These are phyloP conservation scores for Carallia pectinifolia DNA, from an alignment of 345 rosid species.

Conservation along the genomic window DNA sequence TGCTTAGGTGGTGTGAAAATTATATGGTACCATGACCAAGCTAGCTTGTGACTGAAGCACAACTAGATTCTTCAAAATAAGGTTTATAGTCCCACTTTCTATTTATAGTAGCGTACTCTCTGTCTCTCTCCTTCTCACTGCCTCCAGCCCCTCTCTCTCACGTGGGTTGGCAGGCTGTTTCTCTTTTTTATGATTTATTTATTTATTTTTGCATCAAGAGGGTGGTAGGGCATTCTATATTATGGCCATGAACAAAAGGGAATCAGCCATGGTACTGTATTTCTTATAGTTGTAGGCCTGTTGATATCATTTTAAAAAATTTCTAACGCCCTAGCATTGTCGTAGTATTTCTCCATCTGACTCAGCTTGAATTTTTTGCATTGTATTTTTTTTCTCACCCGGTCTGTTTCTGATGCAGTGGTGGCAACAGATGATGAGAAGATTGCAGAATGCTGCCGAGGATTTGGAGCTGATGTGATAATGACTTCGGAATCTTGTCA, in stretches of 20 bases:
- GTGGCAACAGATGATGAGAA: constrained; percentile 92
- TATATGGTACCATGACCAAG: not conserved
- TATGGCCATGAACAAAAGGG: too few relatives aligned
- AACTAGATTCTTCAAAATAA: too few relatives aligned
- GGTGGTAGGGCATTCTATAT: too few relatives aligned
- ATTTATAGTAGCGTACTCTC: too few relatives aligned
- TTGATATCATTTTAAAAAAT: not conserved
- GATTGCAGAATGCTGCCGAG: constrained; percentile 92
- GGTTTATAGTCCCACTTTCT: too few relatives aligned
- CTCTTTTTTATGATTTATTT: too few relatives aligned
- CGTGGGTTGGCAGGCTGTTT: too few relatives aligned
- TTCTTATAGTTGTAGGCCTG: not conserved
- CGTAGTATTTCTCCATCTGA: not conserved
- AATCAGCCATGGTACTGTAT: too few relatives aligned
- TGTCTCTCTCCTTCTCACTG: too few relatives aligned
- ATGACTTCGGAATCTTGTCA: constrained; percentile 94
- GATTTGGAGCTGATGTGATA: constrained; percentile 91
- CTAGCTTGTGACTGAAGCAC: too few relatives aligned
- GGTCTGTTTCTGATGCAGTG: constrained; percentile 41
- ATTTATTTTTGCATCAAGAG: too few relatives aligned
- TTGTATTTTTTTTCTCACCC: constrained; percentile 5
- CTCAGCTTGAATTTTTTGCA: not conserved
- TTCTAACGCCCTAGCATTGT: not conserved
- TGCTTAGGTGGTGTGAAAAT: not conserved
- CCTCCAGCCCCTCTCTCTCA: too few relatives aligned